phyloP scores from a whole-genome alignment of 768 basidiomycete species.

The Tylopilus felleus region DNA sequence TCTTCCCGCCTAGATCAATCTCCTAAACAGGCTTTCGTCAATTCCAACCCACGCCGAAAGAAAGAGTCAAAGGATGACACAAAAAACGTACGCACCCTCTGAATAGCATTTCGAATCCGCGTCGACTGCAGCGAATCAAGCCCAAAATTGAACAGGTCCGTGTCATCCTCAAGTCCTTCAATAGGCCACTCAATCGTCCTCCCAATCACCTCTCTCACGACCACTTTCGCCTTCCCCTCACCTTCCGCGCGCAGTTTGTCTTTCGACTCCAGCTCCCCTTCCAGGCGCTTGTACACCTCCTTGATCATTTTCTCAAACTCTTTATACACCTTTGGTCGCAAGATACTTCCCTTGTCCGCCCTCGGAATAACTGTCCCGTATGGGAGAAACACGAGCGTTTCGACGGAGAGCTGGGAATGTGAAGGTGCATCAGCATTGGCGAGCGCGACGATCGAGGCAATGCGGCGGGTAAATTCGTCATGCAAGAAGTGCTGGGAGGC shows the following conservation, averaged over 20 bases:
- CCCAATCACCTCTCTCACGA: constrained; percentile 15
- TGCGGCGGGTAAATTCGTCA: constrained; percentile 34
- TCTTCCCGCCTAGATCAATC: constrained; percentile 22
- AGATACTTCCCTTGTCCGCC: constrained; percentile 50
- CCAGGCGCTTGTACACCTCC: constrained; percentile 39
- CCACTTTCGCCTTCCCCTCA: constrained; percentile 10
- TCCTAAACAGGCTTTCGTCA: constrained; percentile 6
- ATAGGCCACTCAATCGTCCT: constrained; percentile 21
- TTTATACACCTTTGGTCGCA: constrained; percentile 48
- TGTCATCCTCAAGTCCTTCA: constrained; percentile 24
- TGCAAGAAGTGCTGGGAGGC: constrained; percentile 24
- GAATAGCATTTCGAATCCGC: constrained; percentile 46
- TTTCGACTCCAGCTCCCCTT: constrained; percentile 33
- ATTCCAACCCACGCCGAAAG: neutral
- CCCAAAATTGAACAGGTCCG: constrained; percentile 46
- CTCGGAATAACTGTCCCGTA: constrained; percentile 45
- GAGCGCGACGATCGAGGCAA: constrained; percentile 42
- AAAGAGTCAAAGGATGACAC: constrained; percentile 18
- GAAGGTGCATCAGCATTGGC: constrained; percentile 51
- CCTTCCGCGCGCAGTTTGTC: constrained; percentile 11
- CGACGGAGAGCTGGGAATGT: constrained; percentile 49
- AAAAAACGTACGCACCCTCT: constrained; percentile 35
- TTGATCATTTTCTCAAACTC: constrained; percentile 47
- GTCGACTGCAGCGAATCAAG: constrained; percentile 53
- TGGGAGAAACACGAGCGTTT: constrained; percentile 50